phyloP scores from a whole-genome alignment of 1,284 basidiomycete genomes.

The Mrakiaceae sp. region DNA sequence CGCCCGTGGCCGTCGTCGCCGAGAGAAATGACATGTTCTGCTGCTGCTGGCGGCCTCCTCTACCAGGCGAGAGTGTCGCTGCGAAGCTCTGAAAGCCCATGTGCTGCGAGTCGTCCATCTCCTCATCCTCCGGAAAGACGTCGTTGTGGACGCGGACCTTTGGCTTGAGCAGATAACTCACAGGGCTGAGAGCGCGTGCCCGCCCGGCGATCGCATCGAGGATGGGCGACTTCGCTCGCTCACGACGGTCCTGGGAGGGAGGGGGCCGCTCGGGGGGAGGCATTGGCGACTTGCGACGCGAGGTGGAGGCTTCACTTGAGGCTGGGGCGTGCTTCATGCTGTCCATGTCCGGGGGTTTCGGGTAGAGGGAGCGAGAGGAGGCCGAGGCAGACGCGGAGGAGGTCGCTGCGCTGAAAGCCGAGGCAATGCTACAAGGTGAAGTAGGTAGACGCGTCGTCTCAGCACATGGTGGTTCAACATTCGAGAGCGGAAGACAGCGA shows the following conservation, averaged over 20 bases:
- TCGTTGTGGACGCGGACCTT: not conserved
- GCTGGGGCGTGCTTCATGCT: not conserved
- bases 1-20: slow-evolving; percentile 4
- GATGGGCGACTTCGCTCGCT: slow-evolving; percentile 19
- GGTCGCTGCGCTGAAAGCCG: not conserved
- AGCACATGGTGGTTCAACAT: not conserved
- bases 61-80: not conserved
- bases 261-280: not conserved
- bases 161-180: slow-evolving; percentile 15
- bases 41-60: not conserved
- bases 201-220: slow-evolving; percentile 15
- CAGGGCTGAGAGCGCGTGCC: slow-evolving; percentile 15
- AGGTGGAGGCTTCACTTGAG: not conserved
- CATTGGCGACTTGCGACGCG: not conserved
- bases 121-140: slow-evolving; percentile 6
- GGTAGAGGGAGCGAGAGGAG: not conserved
- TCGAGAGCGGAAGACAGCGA: not conserved
- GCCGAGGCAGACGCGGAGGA: not conserved
- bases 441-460: not conserved
- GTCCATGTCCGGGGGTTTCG: not conserved
- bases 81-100: slow-evolving; percentile 12
- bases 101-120: not conserved
- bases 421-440: slow-evolving; percentile 8
- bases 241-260: slow-evolving; percentile 43
- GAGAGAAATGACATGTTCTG: slow-evolving; percentile 10